These are phyloP conservation scores for Alternaria tenuissima DNA, from an alignment of 2,329 filamentous ascomycete genomes.

Conservation along the genomic window DNA sequence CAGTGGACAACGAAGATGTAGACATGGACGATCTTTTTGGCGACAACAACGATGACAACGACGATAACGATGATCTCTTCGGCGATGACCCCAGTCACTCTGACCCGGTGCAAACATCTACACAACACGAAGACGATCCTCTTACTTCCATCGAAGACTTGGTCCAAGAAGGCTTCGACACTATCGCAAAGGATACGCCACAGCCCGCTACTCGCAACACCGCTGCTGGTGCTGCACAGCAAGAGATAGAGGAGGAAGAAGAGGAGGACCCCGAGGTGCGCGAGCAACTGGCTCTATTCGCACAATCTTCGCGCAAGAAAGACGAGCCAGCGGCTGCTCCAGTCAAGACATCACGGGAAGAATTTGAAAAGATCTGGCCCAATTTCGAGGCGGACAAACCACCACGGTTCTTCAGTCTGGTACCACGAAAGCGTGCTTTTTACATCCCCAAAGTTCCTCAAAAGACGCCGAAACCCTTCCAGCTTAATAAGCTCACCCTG, in stretches of 20 bases:
- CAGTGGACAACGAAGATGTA: slow-evolving; percentile 52
- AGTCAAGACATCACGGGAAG: slow-evolving; percentile 75
- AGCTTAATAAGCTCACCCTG: slow-evolving; percentile 86
- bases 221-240: slow-evolving; percentile 26
- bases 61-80: slow-evolving; percentile 50
- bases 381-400: slow-evolving; percentile 78
- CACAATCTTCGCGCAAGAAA: slow-evolving; percentile 38
- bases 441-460: slow-evolving; percentile 80
- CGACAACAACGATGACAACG: slow-evolving; percentile 50
- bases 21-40: slow-evolving; percentile 75
- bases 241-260: slow-evolving; percentile 42
- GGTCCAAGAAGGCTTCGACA: slow-evolving; percentile 12
- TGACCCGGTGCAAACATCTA: slow-evolving; percentile 33
- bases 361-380: slow-evolving; percentile 82
- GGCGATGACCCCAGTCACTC: slow-evolving; percentile 31
- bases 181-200: slow-evolving; percentile 24
- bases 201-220: slow-evolving; percentile 28
- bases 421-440: slow-evolving; percentile 80
- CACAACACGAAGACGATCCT: slow-evolving; percentile 51
- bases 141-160: slow-evolving; percentile 42
- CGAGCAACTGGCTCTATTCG: slow-evolving; percentile 48
- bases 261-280: slow-evolving; percentile 45
- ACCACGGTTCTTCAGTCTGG: slow-evolving; percentile 80
- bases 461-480: slow-evolving; percentile 81
- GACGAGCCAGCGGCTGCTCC: slow-evolving; percentile 67